These are phyloP conservation scores for Limnomonas spitsbergensis DNA, from an alignment of 139 green algal species.

Conservation along the genomic window DNA sequence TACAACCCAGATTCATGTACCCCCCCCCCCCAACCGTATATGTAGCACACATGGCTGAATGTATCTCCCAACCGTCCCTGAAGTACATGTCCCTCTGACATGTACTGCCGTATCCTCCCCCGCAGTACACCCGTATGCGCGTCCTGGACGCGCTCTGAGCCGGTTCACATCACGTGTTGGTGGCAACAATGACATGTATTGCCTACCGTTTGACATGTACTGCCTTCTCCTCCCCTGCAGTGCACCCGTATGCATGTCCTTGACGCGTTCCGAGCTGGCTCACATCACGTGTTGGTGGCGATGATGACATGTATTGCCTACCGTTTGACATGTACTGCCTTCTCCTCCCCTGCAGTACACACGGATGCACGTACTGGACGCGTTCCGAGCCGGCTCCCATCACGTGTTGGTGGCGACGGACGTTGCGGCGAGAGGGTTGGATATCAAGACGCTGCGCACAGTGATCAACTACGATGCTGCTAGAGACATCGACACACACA, in stretches of 20 bases:
- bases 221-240: too few relatives aligned
- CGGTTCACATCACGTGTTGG: slow-evolving; percentile 75
- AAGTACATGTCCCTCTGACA: too few relatives aligned
- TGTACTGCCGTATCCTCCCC: too few relatives aligned
- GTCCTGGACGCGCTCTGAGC: slow-evolving; percentile 76
- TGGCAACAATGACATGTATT: too few relatives aligned
- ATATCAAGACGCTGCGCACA: slow-evolving; percentile 76
- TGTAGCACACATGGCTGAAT: too few relatives aligned
- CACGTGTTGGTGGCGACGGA: slow-evolving; percentile 91
- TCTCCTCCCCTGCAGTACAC: slow-evolving; percentile 71
- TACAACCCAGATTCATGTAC: too few relatives aligned
- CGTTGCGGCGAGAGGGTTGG: slow-evolving; percentile 91
- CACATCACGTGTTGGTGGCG: slow-evolving; percentile 80
- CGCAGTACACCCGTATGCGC: slow-evolving; percentile 71
- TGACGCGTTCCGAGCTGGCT: slow-evolving; percentile 73
- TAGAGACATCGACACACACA: slow-evolving; percentile 75
- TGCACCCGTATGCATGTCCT: slow-evolving; percentile 69
- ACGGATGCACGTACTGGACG: slow-evolving; percentile 69
- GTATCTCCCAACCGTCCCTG: too few relatives aligned
- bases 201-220: too few relatives aligned
- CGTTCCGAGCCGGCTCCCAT: slow-evolving; percentile 74
- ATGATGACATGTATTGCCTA: too few relatives aligned
- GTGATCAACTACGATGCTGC: slow-evolving; percentile 89
- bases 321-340: too few relatives aligned
- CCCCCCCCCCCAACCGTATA: too few relatives aligned